phyloP scores from a whole-genome alignment of 2,329 filamentous ascomycete species.

The Paraphoma chrysanthemicola region DNA sequence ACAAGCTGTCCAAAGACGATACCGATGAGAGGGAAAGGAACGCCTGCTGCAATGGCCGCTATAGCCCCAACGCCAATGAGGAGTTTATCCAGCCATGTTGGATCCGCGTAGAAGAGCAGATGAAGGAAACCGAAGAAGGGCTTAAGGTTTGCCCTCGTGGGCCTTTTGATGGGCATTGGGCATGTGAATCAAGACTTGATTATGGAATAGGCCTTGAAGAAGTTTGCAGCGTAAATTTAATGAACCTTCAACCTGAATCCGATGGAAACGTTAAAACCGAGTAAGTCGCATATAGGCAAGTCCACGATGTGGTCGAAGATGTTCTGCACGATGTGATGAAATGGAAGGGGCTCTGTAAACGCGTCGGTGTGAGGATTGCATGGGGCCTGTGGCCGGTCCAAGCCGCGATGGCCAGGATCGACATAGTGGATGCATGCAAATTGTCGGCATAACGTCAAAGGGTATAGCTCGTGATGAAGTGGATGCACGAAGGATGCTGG shows the following conservation, averaged over 20 bases:
- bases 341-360: conserved; percentile 11
- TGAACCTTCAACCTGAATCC: neutral
- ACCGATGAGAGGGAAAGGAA: conserved; percentile 69
- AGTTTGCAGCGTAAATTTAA: too few relatives aligned
- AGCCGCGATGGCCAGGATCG: conserved; percentile 30
- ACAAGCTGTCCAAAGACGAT: conserved; percentile 70
- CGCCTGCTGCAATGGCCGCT: conserved; percentile 63
- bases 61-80: conserved; percentile 47
- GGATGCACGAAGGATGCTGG: conserved; percentile 18
- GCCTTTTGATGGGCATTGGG: conserved; percentile 38
- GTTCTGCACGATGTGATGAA: neutral
- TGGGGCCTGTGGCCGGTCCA: conserved; percentile 26
- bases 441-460: conserved; percentile 17
- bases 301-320: neutral
- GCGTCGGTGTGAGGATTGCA: conserved; percentile 18
- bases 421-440: conserved; percentile 25
- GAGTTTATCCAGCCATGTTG: conserved; percentile 48
- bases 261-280: neutral
- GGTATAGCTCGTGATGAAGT: conserved; percentile 25
- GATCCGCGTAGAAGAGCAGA: conserved; percentile 46
- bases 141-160: conserved; percentile 33
- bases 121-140: conserved; percentile 41
- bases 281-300: neutral
- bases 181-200: conserved; percentile 1
- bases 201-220: too few relatives aligned